phyloP scores from a whole-genome alignment of 2,329 filamentous ascomycete species.

The Fusarium gaditjirri region DNA sequence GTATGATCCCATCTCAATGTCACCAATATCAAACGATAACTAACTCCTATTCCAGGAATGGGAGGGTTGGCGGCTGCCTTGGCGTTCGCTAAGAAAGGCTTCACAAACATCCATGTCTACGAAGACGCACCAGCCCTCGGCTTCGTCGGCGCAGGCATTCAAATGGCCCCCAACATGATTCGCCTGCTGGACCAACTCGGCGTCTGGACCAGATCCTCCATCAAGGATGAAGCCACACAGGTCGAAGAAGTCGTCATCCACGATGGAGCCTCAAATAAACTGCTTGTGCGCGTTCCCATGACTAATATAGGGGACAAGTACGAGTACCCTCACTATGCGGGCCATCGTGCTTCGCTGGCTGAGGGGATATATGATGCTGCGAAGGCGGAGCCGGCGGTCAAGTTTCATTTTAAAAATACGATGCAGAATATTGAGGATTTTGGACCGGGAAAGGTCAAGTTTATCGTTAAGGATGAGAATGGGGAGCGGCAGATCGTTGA shows the following conservation, averaged over 20 bases:
- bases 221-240: slow-evolving; percentile 4
- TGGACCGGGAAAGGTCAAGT: neutral
- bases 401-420: slow-evolving; percentile 19
- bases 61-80: slow-evolving; percentile 22
- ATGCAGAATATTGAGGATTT: slow-evolving; percentile 3
- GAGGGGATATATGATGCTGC: slow-evolving; percentile 10
- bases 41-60: slow-evolving; percentile 5
- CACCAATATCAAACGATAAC: neutral
- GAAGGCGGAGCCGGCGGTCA: slow-evolving; percentile 8
- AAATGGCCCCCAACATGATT: slow-evolving; percentile 29
- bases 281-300: neutral
- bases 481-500: neutral
- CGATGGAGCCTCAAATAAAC: neutral
- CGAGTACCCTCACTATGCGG: slow-evolving; percentile 12
- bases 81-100: slow-evolving; percentile 26
- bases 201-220: slow-evolving; percentile 12
- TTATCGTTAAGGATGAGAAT: neutral
- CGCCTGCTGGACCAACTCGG: slow-evolving; percentile 18
- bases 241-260: slow-evolving; percentile 11
- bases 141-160: slow-evolving; percentile 29
- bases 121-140: slow-evolving; percentile 23
- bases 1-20: neutral
- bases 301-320: slow-evolving; percentile 8
- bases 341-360: slow-evolving; percentile 22
- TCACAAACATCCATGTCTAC: slow-evolving; percentile 23